phyloP scores from a whole-genome alignment of 2,329 filamentous ascomycete genomes.

The Berkeleyomyces rouxiae region DNA sequence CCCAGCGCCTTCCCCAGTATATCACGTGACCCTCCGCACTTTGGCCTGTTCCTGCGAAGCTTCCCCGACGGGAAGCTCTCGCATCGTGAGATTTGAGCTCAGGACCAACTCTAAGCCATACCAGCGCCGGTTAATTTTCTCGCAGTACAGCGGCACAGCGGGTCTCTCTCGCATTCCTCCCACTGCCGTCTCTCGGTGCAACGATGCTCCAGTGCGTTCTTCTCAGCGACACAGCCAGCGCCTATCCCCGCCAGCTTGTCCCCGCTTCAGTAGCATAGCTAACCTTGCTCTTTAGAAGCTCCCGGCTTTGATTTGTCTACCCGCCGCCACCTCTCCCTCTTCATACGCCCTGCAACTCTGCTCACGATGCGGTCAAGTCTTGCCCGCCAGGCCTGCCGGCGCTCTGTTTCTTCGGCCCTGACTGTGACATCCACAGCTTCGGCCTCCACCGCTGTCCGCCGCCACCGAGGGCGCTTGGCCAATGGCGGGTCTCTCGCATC shows the following conservation, averaged over 20 bases:
- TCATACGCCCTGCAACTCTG: neutral
- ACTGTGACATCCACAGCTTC: constrained; percentile 17
- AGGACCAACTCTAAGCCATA: neutral
- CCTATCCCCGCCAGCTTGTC: neutral
- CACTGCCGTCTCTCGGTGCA: neutral
- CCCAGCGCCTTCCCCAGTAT: neutral
- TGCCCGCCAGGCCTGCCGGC: constrained; percentile 28
- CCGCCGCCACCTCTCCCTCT: neutral
- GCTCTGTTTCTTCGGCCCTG: constrained; percentile 11
- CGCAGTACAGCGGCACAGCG: neutral
- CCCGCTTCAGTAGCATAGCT: neutral
- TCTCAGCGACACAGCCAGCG: neutral
- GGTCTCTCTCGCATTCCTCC: neutral
- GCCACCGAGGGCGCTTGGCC: neutral
- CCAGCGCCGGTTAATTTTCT: neutral
- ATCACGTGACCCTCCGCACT: constrained; percentile 7
- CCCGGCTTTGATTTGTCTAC: neutral
- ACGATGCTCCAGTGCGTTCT: neutral
- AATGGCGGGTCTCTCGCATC: neutral
- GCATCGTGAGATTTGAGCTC: neutral
- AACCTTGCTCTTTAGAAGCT: neutral
- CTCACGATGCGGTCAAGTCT: constrained; percentile 29
- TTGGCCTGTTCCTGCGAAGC: neutral
- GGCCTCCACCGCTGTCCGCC: constrained; percentile 16
- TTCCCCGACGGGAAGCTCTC: neutral